Base-by-base conservation (phyloP, 805 yeast genomes). In the Diddensiella transvaalensis region DNA sequence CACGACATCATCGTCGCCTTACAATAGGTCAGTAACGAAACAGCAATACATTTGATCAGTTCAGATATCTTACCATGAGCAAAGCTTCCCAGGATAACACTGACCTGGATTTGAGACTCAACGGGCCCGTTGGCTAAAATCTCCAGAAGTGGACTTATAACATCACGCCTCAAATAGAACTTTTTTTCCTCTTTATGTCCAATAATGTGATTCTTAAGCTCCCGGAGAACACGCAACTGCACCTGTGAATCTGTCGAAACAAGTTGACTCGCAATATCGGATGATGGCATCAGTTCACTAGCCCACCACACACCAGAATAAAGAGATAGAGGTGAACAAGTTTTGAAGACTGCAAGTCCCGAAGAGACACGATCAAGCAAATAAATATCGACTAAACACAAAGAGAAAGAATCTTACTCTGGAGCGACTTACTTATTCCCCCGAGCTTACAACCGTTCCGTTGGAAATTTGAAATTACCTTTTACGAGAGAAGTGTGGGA, bases 181-280 rank as follows among this genome's bases (percentile, higher is more conserved):
- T 53, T 52, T 48, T 65, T 65, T 43, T 59, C 57, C 30, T 62
- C 68, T 24, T 57, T 54, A 43, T 65, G 69, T 22, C 69, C 69
- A 33, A 65, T 65, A 24, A 66, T 51, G 13, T 56, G 45, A 50
- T 63, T 63, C 42, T 65, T 65, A 33, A 65, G 51, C 6, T 47
- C 41, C 35, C 56, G 43, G 21, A 66, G 49, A 11, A 57, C 60
- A 4, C 30, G 30, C 17, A 58, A 30, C 47, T 51, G 61, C 17
- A 26, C 43, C 11, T 32, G 19, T n/a, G 30, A 3, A 21, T 29
- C 29, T 38, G 37, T 22, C 21, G 38, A 35, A n/a, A 15, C 21
- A 17, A 35, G 38, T 8, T 35, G 15, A n/a, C 21, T n/a, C 17
- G 15, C 17, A 18, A 35, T 8, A 17, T 35, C 38, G 15, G 38